Evolutionary conservation across 2,329 filamentous ascomycete genomes (phyloP), one percentile per base, ranked within the genome.

Genomic region (Dactylella cylindrospora): DNA sequence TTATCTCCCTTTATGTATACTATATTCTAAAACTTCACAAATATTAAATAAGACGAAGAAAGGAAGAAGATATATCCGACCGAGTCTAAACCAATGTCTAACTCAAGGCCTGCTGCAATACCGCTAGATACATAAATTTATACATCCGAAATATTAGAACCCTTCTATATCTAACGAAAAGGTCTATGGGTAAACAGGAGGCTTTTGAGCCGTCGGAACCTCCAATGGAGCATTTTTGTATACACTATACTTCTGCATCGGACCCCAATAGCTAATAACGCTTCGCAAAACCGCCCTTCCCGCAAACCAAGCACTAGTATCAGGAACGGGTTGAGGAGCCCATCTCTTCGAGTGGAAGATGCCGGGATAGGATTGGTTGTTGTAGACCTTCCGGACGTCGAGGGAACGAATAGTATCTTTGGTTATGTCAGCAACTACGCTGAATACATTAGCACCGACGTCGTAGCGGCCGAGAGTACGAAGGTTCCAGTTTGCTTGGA

Each of bases 381-480:
- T 76, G 71, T 74, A 80, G 64, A 77, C 72, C 39, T 71, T 68
- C 20, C 74, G 70, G 5, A 80, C 71, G 2, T 69, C 44, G 1
- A 69, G 65, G 13, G 70, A 47, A 46, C 67, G 68, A 65, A 74
- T 72, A 66, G 73, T 64, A 70, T 85, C 83, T 47, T 81, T 80
- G 0, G 83, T 86, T 73, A 78, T 75, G 5, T 79, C 72, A 10
- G 81, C 83, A 2, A 87, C 82, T 17, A 80, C 54, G 22, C 77
- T 68, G 71, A 82, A 84, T n/a, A 88, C 79, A 70, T 88, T 88
- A 69, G 84, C 84, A 44, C 83, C 83, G 12, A 84, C 83, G 68
- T 88, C 85, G 77, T 79, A 87, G 59, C 85, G 82, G 8, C 84
- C 85, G 2, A 88, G 81, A 0, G 83, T 85, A 64, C 80, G 78